Evolutionary conservation across 495 filamentous ascomycete species (phyloP).

Genomic region (Aspergillus leporis): DNA sequence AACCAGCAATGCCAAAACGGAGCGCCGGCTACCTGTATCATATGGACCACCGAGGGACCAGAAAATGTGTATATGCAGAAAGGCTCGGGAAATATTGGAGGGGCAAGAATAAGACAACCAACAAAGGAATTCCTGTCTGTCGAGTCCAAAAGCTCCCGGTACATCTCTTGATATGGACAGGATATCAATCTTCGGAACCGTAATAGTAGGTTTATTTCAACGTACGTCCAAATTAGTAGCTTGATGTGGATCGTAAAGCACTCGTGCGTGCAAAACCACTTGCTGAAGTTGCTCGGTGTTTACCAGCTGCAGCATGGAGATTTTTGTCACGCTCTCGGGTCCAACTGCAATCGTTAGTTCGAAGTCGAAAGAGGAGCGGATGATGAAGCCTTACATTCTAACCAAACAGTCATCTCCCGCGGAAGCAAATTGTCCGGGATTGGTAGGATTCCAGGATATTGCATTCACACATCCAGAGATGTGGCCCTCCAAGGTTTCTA

Average conservation of each 20-base stretch:
- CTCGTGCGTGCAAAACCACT: constrained; percentile 43
- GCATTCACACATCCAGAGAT: constrained; percentile 76
- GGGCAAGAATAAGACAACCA: neutral
- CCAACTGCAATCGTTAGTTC: constrained; percentile 41
- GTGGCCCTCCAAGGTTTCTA: constrained; percentile 78
- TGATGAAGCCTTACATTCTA: constrained; percentile 66
- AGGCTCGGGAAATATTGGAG: constrained; percentile 1
- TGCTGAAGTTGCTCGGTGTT: constrained; percentile 29
- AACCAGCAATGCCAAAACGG: constrained; percentile 28
- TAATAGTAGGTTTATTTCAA: constrained; percentile 7
- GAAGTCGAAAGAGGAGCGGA: neutral
- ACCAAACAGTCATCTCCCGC: constrained; percentile 86
- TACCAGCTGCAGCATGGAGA: constrained; percentile 21
- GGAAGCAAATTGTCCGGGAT: constrained; percentile 85
- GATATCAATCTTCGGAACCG: constrained; percentile 7
- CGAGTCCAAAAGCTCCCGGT: constrained; percentile 24
- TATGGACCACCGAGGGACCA: constrained; percentile 17
- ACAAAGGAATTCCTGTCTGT: constrained; percentile 11
- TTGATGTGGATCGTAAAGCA: constrained; percentile 44
- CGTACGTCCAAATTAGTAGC: constrained; percentile 22
- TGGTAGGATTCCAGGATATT: constrained; percentile 84
- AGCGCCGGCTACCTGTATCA: constrained; percentile 37
- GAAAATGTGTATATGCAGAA: constrained; percentile 24
- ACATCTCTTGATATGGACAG: constrained; percentile 18
- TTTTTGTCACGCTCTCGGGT: constrained; percentile 36